Evolutionary conservation across 495 filamentous ascomycete species (phyloP).

Genomic region (Penicillium antarcticum): DNA sequence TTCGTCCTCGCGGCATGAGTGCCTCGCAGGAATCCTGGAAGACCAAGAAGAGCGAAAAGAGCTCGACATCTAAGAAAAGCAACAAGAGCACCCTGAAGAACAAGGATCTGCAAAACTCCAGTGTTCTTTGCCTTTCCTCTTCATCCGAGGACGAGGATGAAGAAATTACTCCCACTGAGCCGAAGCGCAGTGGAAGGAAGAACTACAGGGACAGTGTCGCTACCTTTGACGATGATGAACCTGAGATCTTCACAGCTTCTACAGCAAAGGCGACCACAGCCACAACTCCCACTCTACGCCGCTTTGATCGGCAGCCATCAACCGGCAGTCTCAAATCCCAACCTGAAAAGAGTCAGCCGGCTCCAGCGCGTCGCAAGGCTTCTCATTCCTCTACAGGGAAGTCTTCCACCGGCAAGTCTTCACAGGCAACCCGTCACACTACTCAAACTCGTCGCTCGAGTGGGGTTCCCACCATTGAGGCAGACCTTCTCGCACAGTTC

Average conservation of each 20-base stretch:
- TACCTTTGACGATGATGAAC: constrained; percentile 37
- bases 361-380: constrained; percentile 12
- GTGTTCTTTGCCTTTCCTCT: constrained; percentile 51
- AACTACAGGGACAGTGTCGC: constrained; percentile 34
- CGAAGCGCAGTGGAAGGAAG: constrained; percentile 8
- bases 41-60: constrained; percentile 15
- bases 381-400: constrained; percentile 19
- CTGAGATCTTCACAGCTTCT: constrained; percentile 41
- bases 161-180: constrained; percentile 12
- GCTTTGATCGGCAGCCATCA: constrained; percentile 28
- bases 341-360: constrained; percentile 9
- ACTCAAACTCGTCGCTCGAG: constrained; percentile 33
- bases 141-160: constrained; percentile 56
- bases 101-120: constrained; percentile 47
- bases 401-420: constrained; percentile 27
- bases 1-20: constrained; percentile 4
- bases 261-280: constrained; percentile 34
- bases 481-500: constrained; percentile 26
- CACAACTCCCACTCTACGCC: constrained; percentile 20
- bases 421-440: constrained; percentile 16
- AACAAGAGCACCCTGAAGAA: constrained; percentile 44
- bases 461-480: constrained; percentile 33
- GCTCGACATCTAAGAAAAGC: constrained; percentile 35
- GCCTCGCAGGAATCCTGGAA: constrained; percentile 16
- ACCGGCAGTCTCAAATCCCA: constrained; percentile 30